These are phyloP conservation scores for Boletus sensibilis DNA, from an alignment of 768 basidiomycete genomes.

Conservation along the genomic window DNA sequence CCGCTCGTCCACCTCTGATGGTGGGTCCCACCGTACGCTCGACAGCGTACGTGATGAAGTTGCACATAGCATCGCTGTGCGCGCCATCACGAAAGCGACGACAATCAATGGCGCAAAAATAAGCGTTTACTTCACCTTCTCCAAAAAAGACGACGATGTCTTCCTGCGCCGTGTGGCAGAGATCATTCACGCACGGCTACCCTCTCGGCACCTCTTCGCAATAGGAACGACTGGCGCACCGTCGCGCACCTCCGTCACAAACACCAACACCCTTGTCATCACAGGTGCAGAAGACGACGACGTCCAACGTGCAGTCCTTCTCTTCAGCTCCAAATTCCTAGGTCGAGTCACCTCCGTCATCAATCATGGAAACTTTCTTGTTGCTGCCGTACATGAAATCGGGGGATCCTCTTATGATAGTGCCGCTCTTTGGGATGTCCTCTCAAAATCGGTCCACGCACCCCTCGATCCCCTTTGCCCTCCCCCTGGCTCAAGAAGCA, in stretches of 20 bases:
- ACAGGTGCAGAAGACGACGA: constrained; percentile 54
- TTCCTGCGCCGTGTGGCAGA: constrained; percentile 58
- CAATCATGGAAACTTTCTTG: constrained; percentile 35
- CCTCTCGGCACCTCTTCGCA: constrained; percentile 50
- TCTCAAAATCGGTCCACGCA: constrained; percentile 57
- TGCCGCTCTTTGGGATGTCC: constrained; percentile 65
- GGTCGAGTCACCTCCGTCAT: constrained; percentile 48
- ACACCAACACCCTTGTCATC: constrained; percentile 52
- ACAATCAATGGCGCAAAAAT: constrained; percentile 52
- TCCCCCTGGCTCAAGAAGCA: constrained; percentile 63
- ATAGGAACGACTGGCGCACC: constrained; percentile 49
- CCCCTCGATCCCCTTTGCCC: constrained; percentile 62
- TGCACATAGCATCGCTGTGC: constrained; percentile 54
- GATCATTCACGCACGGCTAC: constrained; percentile 42
- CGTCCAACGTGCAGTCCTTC: constrained; percentile 65
- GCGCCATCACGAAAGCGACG: constrained; percentile 50
- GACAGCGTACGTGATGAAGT: constrained; percentile 61
- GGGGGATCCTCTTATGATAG: constrained; percentile 59
- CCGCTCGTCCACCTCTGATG: constrained; percentile 1
- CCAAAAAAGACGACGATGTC: constrained; percentile 52
- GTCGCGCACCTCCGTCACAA: constrained; percentile 23
- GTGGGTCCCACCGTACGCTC: constrained; percentile 43
- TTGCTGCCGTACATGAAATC: constrained; percentile 54
- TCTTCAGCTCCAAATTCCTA: constrained; percentile 68
- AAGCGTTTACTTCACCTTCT: constrained; percentile 59